These are phyloP conservation scores for Cardamine resedifolia DNA, from an alignment of 345 rosid genomes.

Conservation along the genomic window DNA sequence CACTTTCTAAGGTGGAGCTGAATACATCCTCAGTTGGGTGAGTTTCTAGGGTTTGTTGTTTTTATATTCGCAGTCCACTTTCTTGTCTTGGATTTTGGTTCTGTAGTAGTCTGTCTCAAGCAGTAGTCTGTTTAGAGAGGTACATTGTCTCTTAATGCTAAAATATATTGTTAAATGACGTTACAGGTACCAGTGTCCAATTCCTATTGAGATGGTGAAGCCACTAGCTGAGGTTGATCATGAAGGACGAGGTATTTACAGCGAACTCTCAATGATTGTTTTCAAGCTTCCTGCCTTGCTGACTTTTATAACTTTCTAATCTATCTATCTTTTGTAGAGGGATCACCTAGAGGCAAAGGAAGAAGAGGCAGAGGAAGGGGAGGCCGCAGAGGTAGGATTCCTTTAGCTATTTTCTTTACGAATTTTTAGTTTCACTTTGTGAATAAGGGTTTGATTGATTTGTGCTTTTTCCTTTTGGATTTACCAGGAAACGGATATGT, in stretches of 20 bases:
- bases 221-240: conserved; percentile 44
- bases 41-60: conserved; percentile 33
- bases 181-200: conserved; percentile 73
- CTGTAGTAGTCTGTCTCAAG: neutral
- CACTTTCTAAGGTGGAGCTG: conserved; percentile 75
- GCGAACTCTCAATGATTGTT: neutral
- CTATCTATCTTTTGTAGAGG: conserved; percentile 42
- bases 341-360: conserved; percentile 61
- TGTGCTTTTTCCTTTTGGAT: neutral
- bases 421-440: neutral
- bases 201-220: conserved; percentile 69
- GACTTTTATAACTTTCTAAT: neutral
- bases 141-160: conserved; percentile 1
- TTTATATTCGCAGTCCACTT: neutral
- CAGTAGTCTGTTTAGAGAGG: neutral
- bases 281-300: neutral
- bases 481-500: neutral
- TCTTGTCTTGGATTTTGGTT: neutral
- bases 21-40: conserved; percentile 76
- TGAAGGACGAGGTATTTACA: conserved; percentile 60
- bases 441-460: neutral
- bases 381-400: conserved; percentile 38
- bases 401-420: conserved; percentile 20
- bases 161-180: neutral
- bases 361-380: conserved; percentile 57